Conservation (phyloP, 306 rosid genomes). For the Dalbergia cochinchinensis region DNA sequence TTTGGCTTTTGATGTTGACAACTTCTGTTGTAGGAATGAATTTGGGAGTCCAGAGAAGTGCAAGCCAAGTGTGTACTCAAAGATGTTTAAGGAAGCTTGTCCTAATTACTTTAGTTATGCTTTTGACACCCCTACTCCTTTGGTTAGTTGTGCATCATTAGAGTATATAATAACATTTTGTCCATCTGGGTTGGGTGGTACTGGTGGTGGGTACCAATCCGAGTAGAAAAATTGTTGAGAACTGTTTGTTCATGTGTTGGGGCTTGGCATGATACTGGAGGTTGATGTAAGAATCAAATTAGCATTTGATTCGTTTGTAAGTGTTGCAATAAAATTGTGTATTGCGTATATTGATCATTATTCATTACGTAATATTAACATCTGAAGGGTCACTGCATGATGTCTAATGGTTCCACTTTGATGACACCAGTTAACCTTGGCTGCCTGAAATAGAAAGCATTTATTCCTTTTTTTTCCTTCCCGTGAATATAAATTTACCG, state of each 20-base stretch:
- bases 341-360: not conserved
- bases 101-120: slow-evolving; percentile 82
- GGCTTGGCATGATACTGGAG: not conserved
- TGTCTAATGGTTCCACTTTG: slow-evolving; percentile 1
- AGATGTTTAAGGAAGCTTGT: slow-evolving; percentile 80
- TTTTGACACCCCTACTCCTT: slow-evolving; percentile 72
- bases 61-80: slow-evolving; percentile 75
- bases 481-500: too few relatives aligned
- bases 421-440: not conserved
- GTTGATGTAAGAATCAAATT: slow-evolving; percentile 35
- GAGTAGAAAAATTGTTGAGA: slow-evolving; percentile 18
- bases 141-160: slow-evolving; percentile 65
- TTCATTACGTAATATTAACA: not conserved
- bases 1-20: slow-evolving; percentile 75
- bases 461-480: too few relatives aligned
- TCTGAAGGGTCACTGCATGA: not conserved
- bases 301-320: slow-evolving; percentile 23
- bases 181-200: slow-evolving; percentile 68
- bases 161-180: slow-evolving; percentile 76
- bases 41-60: slow-evolving; percentile 73
- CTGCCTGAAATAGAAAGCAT: not conserved
- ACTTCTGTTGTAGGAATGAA: slow-evolving; percentile 75
- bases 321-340: slow-evolving; percentile 4
- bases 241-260: not conserved
- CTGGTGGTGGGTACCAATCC: slow-evolving; percentile 34